phyloP scores from a whole-genome alignment of 2,329 filamentous ascomycete species.

The Diaporthe ampelina region DNA sequence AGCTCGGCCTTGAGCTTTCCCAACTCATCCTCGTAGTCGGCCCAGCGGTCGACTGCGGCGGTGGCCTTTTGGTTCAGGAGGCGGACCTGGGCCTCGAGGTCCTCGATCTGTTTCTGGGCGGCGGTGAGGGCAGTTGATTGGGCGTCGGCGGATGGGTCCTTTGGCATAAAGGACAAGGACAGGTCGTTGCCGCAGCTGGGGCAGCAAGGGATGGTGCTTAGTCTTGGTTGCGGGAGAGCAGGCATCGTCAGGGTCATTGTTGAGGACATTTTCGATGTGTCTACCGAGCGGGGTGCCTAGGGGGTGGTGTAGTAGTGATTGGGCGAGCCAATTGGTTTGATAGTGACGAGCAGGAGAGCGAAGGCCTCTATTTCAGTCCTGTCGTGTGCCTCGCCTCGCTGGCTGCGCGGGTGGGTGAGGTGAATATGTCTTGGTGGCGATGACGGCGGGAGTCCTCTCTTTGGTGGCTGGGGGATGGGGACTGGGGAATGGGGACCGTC shows the following conservation, averaged over 20 bases:
- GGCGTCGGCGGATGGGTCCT: conserved; percentile 56
- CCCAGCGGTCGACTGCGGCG: conserved; percentile 74
- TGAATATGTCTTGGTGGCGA: background rate
- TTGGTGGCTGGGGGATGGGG: conserved; percentile 10
- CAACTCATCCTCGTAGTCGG: conserved; percentile 86
- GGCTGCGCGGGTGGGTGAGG: conserved; percentile 15
- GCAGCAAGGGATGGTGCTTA: conserved; percentile 57
- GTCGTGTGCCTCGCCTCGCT: conserved; percentile 4
- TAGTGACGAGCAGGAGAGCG: background rate
- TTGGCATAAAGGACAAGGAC: conserved; percentile 49
- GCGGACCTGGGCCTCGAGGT: conserved; percentile 79
- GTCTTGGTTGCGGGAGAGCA: conserved; percentile 44
- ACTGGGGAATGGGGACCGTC: background rate
- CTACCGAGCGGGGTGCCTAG: background rate
- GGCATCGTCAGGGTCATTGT: conserved; percentile 54
- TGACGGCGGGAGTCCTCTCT: conserved; percentile 2
- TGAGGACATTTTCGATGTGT: conserved; percentile 44
- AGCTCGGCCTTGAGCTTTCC: conserved; percentile 65
- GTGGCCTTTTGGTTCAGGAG: conserved; percentile 79
- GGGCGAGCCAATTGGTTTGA: conserved; percentile 2
- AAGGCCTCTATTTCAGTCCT: conserved; percentile 17
- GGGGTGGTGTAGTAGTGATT: background rate
- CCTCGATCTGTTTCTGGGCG: conserved; percentile 73
- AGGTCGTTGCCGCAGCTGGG: conserved; percentile 64
- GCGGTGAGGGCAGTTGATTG: conserved; percentile 61